Conservation (phyloP, 1,139 yeast species). For the Insectozyma bohioensis region DNA sequence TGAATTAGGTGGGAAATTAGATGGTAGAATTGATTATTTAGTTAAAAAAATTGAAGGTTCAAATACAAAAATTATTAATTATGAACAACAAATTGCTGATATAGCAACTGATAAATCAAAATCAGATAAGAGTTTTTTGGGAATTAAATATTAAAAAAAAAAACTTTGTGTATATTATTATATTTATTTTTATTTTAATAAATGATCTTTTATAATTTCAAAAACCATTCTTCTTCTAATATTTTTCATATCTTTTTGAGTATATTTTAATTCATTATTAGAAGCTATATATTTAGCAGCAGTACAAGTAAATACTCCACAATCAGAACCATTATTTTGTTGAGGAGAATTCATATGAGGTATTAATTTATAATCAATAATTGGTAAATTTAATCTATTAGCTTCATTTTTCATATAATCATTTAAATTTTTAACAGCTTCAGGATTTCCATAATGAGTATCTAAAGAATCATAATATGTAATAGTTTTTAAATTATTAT, state of each 20-base stretch:
- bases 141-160: constrained; percentile 7
- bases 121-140: constrained; percentile 9
- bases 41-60: constrained; percentile 62
- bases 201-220: constrained; percentile 31
- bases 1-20: constrained; percentile 41
- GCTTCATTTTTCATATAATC: constrained; percentile 64
- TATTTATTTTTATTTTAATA: constrained; percentile 14
- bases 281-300: constrained; percentile 65
- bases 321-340: constrained; percentile 88
- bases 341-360: constrained; percentile 63
- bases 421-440: constrained; percentile 53
- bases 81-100: constrained; percentile 24
- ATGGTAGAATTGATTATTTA: constrained; percentile 62
- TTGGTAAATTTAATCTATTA: constrained; percentile 39
- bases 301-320: constrained; percentile 92
- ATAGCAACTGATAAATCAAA: constrained; percentile 8
- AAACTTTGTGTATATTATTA: background rate
- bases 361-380: constrained; percentile 31
- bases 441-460: constrained; percentile 52
- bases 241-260: constrained; percentile 67
- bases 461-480: constrained; percentile 74
- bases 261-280: constrained; percentile 47
- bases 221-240: constrained; percentile 73
- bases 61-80: constrained; percentile 47
- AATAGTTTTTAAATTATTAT: constrained; percentile 58